These are phyloP conservation scores for Umbelopsis sp. DNA, from an alignment of 371 early-diverging fungal genomes.

Conservation along the genomic window DNA sequence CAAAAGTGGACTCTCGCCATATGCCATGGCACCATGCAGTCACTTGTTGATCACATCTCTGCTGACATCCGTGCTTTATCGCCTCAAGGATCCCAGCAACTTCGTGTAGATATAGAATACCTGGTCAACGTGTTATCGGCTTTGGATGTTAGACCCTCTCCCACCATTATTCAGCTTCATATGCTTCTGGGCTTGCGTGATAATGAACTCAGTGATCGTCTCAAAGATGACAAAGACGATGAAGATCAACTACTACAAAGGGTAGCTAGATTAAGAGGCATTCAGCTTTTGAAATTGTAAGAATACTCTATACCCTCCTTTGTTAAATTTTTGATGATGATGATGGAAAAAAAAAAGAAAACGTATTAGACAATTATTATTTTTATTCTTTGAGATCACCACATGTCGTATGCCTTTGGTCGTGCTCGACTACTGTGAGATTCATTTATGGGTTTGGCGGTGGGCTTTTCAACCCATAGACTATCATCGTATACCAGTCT, in stretches of 20 bases:
- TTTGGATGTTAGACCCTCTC: slow-evolving; percentile 59
- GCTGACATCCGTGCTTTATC: slow-evolving; percentile 42
- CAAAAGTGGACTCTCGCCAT: slow-evolving; percentile 74
- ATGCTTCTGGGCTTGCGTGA: slow-evolving; percentile 25
- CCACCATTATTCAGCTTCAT: slow-evolving; percentile 32
- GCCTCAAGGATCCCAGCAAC: slow-evolving; percentile 55
- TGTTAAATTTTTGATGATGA: no score
- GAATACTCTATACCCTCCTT: background rate
- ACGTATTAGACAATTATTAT: background rate
- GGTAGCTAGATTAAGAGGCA: slow-evolving; percentile 29
- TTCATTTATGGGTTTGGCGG: background rate
- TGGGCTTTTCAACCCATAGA: slow-evolving; percentile 8
- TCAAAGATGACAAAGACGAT: slow-evolving; percentile 20
- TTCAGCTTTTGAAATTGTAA: slow-evolving; percentile 27
- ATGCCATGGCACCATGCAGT: slow-evolving; percentile 59
- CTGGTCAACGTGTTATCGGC: slow-evolving; percentile 65
- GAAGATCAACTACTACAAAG: slow-evolving; percentile 22
- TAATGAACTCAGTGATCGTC: slow-evolving; percentile 19
- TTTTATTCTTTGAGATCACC: background rate
- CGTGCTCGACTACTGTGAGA: background rate
- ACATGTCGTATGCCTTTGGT: slow-evolving; percentile 14
- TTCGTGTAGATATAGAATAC: slow-evolving; percentile 66
- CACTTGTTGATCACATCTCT: slow-evolving; percentile 40
- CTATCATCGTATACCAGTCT: slow-evolving; percentile 12
- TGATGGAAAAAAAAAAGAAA: no score